Conservation (phyloP, 345 rosid genomes). For the Limnanthes douglasii region DNA sequence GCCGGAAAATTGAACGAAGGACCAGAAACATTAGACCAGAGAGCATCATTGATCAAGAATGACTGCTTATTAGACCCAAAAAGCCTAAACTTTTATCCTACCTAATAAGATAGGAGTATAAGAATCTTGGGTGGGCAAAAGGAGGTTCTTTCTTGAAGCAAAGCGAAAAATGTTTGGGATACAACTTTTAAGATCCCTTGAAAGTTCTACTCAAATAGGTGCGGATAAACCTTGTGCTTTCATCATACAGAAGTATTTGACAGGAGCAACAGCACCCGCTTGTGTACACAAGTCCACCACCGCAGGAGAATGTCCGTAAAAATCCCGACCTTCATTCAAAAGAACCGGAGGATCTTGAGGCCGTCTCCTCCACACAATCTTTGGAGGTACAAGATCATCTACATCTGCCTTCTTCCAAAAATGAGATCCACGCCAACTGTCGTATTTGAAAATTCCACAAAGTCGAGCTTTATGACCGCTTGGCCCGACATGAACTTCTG, state of each 20-base stretch:
- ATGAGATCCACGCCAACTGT: conserved; percentile 66
- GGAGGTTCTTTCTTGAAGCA: no score
- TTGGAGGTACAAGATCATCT: conserved; percentile 65
- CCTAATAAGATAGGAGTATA: no score
- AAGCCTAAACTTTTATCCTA: no score
- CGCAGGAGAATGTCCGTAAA: conserved; percentile 84
- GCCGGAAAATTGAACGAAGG: no score
- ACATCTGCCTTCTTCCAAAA: conserved; percentile 71
- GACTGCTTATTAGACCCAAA: no score
- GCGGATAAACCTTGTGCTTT: conserved; percentile 55
- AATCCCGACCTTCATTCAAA: conserved; percentile 39
- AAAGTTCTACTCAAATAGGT: no score
- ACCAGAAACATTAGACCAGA: no score
- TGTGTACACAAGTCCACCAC: conserved; percentile 58
- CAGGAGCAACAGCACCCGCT: conserved; percentile 52
- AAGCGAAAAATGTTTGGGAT: no score
- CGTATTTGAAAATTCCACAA: conserved; percentile 73
- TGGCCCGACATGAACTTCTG: conserved; percentile 71
- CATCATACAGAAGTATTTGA: conserved; percentile 49
- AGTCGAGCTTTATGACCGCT: conserved; percentile 77
- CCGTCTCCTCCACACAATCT: conserved; percentile 62
- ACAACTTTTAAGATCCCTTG: no score
- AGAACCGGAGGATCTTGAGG: conserved; percentile 73
- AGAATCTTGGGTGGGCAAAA: no score
- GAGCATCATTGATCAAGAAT: no score